Base-by-base conservation (phyloP, 2,329 filamentous ascomycete species). In the Chrysosphaeria jannelii region DNA sequence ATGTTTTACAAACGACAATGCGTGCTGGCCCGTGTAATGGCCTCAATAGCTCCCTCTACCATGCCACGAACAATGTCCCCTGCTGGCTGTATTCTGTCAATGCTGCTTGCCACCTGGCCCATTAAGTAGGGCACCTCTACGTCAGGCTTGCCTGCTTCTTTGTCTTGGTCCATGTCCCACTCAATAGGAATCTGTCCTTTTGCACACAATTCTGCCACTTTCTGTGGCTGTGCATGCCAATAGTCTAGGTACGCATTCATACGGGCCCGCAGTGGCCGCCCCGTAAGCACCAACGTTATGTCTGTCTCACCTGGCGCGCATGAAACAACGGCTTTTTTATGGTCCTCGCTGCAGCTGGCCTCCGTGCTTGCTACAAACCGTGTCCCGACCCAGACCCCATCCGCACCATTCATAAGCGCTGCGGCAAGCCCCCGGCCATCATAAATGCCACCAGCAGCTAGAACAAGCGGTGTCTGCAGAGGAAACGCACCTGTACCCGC, bases 331-430 rank as follows among this genome's bases (percentile, higher is more conserved):
- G 66, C 69, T 34, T 69, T 51, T 48, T 91, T 91, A 44, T 91
- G 79, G 48, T 65, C 50, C 34, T 68, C 55, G 40, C 67, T 72
- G 36, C 75, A 79, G 10, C 66, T 68, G 1, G 78, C 78, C 48
- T 91, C 81, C 16, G 51, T 53, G 6, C 61, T 63, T 2, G 81
- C 79, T 10, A 91, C 75, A 43, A 91, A 91, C 11, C 81, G 54
- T 29, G 81, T 91, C 14, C 81, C 81, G 1, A 93, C 79, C 81
- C 81, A 93, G 2, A 88, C 81, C 8, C 74, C 81, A 4, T 57
- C 53, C 2, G 79, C 81, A 10, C 81, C 81, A 38, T 85, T 70
- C 64, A 88, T 81, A 41, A 93, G 48, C 29, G 64, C 67, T 27
- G 64, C 64, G 1, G 81, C 81, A 26, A 93, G 48, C 24, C 68